Evolutionary conservation across 2,329 filamentous ascomycete species (phyloP).

Genomic region (Aureobasidium sp.): DNA sequence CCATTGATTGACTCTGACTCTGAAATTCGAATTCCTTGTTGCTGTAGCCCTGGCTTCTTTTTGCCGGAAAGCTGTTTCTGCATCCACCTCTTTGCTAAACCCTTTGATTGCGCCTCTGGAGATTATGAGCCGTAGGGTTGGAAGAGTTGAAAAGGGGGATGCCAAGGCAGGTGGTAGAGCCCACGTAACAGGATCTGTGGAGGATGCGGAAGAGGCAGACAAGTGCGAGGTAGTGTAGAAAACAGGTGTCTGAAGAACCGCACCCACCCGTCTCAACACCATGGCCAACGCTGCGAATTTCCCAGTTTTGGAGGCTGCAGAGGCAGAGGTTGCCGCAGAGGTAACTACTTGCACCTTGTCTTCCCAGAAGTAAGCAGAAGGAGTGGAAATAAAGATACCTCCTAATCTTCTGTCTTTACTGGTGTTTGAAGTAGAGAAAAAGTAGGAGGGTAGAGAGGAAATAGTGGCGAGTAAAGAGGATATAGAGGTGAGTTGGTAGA

Average conservation of each 20-base stretch:
- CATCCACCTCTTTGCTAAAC: slow-evolving; percentile 30
- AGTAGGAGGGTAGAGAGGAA: slow-evolving; percentile 38
- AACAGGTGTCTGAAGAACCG: slow-evolving; percentile 19
- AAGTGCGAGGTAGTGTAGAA: slow-evolving; percentile 20
- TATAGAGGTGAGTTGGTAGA: slow-evolving; percentile 48
- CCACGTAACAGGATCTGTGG: neutral
- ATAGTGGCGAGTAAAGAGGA: slow-evolving; percentile 43
- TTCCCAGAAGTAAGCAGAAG: slow-evolving; percentile 48
- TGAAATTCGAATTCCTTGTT: neutral
- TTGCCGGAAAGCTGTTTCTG: slow-evolving; percentile 25
- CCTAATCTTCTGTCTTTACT: slow-evolving; percentile 40
- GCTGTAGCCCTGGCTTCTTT: neutral
- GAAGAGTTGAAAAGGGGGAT: slow-evolving; percentile 13
- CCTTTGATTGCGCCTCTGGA: slow-evolving; percentile 24
- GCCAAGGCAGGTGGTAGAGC: no score
- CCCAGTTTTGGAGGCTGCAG: neutral
- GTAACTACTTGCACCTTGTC: slow-evolving; percentile 30
- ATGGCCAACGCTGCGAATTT: slow-evolving; percentile 14
- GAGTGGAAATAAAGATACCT: slow-evolving; percentile 46
- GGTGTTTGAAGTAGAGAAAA: slow-evolving; percentile 38
- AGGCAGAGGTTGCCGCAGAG: slow-evolving; percentile 1
- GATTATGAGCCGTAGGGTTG: slow-evolving; percentile 27
- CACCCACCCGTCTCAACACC: slow-evolving; percentile 15
- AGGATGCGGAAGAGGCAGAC: neutral
- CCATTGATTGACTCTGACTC: neutral